A percentile compares a stretch with the other conserved stretches of the same genome.
Evolutionary conservation across 805 yeast species (phyloP).

Genomic region (Priceomyces medius): DNA sequence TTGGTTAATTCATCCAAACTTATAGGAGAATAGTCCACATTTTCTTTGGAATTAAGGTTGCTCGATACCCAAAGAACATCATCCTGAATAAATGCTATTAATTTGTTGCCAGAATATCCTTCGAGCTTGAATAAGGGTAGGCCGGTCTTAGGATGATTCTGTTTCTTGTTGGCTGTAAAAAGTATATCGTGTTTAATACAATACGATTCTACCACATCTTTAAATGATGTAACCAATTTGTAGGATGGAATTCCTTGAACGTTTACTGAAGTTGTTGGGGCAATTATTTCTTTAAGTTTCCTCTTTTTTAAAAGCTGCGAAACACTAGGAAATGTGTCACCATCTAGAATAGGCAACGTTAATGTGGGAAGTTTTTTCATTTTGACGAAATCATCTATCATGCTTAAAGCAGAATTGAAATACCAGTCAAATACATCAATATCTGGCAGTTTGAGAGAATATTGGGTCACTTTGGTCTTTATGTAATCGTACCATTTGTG

Average conservation of each 20-base stretch:
- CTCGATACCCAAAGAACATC: slow-evolving; percentile 60
- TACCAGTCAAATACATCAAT: slow-evolving; percentile 18
- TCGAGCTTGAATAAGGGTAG: slow-evolving; percentile 45
- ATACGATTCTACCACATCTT: slow-evolving; percentile 62
- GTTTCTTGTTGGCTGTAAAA: slow-evolving; percentile 31
- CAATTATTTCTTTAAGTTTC: background rate
- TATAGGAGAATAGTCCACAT: slow-evolving; percentile 43
- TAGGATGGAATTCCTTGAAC: slow-evolving; percentile 43
- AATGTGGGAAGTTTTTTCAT: background rate
- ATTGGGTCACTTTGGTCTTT: background rate
- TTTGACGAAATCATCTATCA: slow-evolving; percentile 8
- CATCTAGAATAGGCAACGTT: slow-evolving; percentile 14
- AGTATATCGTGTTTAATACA: slow-evolving; percentile 53
- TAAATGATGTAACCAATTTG: slow-evolving; percentile 49
- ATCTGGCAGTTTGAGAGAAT: background rate
- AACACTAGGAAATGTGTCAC: slow-evolving; percentile 6
- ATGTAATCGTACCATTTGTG: slow-evolving; percentile 26
- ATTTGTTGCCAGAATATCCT: slow-evolving; percentile 27
- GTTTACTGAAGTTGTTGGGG: slow-evolving; percentile 5
- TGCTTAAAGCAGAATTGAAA: slow-evolving; percentile 14
- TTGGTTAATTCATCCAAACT: slow-evolving; percentile 27
- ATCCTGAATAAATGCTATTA: slow-evolving; percentile 54
- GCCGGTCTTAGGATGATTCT: slow-evolving; percentile 38
- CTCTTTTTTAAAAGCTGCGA: background rate
- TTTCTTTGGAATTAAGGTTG: slow-evolving; percentile 4